Evolutionary conservation across 495 filamentous ascomycete species (phyloP).

Genomic region (Xylaria palmicola): DNA sequence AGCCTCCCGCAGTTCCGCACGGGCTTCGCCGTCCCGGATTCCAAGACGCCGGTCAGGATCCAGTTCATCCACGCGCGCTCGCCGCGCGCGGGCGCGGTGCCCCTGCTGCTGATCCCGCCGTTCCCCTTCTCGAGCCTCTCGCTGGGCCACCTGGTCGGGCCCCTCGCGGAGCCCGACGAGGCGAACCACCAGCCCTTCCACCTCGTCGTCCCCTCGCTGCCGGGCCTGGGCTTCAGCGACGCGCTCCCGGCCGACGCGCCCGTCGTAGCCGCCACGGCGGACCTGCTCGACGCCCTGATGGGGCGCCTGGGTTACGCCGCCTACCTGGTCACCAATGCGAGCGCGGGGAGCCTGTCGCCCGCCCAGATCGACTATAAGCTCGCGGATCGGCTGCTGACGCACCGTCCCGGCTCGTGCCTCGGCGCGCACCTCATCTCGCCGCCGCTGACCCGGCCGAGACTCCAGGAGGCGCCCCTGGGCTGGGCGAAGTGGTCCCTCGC

Average conservation of each 20-base stretch:
- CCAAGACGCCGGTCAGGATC: constrained; percentile 37
- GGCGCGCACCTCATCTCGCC: constrained; percentile 64
- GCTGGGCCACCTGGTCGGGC: constrained; percentile 59
- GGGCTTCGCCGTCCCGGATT: constrained; percentile 38
- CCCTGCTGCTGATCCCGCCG: constrained; percentile 62
- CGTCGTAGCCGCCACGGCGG: constrained; percentile 55
- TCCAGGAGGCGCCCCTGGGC: constrained; percentile 30
- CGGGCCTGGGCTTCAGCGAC: constrained; percentile 70
- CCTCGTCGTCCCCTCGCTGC: constrained; percentile 67
- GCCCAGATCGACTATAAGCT: constrained; percentile 54
- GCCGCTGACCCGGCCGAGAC: constrained; percentile 32
- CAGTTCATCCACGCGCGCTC: constrained; percentile 60
- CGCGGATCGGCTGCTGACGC: constrained; percentile 52
- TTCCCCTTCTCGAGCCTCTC: constrained; percentile 74
- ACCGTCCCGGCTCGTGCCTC: constrained; percentile 54
- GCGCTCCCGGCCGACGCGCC: constrained; percentile 58
- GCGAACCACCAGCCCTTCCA: constrained; percentile 58
- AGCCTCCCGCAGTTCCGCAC: constrained; percentile 61
- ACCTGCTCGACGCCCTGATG: constrained; percentile 66
- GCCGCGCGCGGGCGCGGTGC: constrained; percentile 48
- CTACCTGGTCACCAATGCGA: constrained; percentile 55
- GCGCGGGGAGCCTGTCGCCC: constrained; percentile 35
- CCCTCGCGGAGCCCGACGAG: constrained; percentile 49
- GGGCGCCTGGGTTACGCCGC: constrained; percentile 59
- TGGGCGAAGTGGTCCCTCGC: constrained; percentile 48